These are phyloP conservation scores for Vinca minor DNA, from an alignment of 257 asterid genomes.

Conservation along the genomic window DNA sequence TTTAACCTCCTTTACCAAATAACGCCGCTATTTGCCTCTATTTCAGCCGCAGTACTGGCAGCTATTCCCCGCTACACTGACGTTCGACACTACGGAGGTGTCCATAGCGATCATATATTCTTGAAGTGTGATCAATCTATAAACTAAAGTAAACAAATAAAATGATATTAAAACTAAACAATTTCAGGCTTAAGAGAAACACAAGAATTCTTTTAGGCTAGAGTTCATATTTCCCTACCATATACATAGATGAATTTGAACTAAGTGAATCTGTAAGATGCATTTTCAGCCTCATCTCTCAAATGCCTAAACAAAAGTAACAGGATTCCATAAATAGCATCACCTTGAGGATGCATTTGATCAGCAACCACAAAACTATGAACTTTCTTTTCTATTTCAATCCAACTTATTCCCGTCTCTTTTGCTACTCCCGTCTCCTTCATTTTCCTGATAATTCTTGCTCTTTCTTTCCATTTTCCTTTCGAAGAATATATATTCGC, in stretches of 20 bases:
- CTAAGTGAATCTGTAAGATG: too few species aligned
- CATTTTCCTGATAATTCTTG: constrained; percentile 53
- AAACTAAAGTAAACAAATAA: background rate
- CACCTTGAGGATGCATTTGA: constrained; percentile 47
- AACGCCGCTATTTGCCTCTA: too few species aligned
- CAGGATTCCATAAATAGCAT: constrained; percentile 27
- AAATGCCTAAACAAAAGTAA: constrained; percentile 41
- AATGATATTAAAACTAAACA: background rate
- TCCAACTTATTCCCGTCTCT: constrained; percentile 72
- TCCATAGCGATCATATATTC: background rate
- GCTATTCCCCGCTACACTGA: too few species aligned
- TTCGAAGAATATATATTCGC: constrained; percentile 65
- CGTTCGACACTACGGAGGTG: too few species aligned
- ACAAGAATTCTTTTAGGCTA: background rate
- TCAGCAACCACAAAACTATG: constrained; percentile 70
- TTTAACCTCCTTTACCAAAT: too few species aligned
- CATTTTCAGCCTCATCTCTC: constrained; percentile 41
- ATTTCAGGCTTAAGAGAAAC: background rate
- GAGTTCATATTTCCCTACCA: too few species aligned
- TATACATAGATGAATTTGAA: too few species aligned
- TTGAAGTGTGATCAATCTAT: background rate
- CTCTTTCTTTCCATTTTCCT: constrained; percentile 79
- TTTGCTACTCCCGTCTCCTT: constrained; percentile 53
- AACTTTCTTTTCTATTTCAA: constrained; percentile 53
- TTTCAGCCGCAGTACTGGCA: too few species aligned